Conservation (phyloP, 495 filamentous ascomycete genomes). For the Penicillium soppii region DNA sequence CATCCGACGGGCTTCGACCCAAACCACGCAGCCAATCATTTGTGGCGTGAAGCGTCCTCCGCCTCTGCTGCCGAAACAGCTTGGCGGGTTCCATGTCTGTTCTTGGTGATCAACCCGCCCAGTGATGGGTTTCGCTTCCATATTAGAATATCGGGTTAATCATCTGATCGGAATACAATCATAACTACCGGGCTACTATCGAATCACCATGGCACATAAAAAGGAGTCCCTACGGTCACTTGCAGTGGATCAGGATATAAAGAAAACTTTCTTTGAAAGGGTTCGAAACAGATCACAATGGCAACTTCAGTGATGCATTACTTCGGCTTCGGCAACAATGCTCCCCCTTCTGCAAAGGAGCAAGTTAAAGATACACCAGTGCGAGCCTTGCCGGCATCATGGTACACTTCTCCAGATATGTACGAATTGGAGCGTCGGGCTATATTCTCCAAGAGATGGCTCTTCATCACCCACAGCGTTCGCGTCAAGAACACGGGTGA, state of each 20-base stretch:
- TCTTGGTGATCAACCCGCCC: constrained; percentile 6
- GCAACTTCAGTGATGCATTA: constrained; percentile 31
- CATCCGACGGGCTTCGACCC: too few species aligned
- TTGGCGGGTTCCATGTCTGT: constrained; percentile 1
- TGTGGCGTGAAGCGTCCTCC: neutral
- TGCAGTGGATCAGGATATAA: neutral
- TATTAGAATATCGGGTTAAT: neutral
- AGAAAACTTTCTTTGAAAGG: neutral
- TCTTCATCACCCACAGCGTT: constrained; percentile 49
- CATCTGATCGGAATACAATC: constrained; percentile 10
- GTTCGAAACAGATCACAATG: constrained; percentile 9
- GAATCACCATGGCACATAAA: neutral
- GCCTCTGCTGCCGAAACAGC: neutral
- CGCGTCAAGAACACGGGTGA: constrained; percentile 47
- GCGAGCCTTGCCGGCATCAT: constrained; percentile 47
- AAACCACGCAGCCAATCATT: too few species aligned
- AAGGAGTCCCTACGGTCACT: neutral
- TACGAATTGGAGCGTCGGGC: constrained; percentile 51
- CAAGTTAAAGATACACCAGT: constrained; percentile 19
- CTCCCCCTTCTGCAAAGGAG: constrained; percentile 13
- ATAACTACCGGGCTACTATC: neutral
- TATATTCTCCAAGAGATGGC: constrained; percentile 52
- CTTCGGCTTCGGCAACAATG: constrained; percentile 27
- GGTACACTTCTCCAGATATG: constrained; percentile 49
- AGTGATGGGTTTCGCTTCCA: constrained; percentile 4